phyloP scores from a whole-genome alignment of 192 early-diverging fungal species.

The Linnemannia zychae region DNA sequence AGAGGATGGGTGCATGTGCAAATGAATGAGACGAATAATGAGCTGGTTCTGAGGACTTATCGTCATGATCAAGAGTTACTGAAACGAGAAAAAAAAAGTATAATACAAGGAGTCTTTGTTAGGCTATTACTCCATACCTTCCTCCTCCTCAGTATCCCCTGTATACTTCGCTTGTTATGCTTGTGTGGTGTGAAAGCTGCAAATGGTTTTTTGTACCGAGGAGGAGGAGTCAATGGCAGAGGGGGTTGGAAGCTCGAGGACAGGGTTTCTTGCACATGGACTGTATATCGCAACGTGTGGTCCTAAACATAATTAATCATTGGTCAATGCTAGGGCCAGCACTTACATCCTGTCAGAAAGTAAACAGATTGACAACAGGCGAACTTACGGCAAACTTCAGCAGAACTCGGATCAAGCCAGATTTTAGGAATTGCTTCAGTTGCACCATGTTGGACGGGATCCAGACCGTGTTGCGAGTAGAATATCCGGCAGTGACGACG shows the following conservation, averaged over 20 bases:
- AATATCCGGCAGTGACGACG: constrained; percentile 14
- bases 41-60: too few species aligned
- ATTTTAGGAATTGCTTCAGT: constrained; percentile 31
- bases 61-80: too few species aligned
- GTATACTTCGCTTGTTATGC: constrained; percentile 21
- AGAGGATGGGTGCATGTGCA: too few species aligned
- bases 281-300: constrained; percentile 18
- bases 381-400: constrained; percentile 26
- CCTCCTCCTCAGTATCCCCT: constrained; percentile 16
- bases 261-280: constrained; percentile 24
- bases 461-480: constrained; percentile 9
- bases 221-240: constrained; percentile 17
- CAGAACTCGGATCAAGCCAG: constrained; percentile 23
- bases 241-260: constrained; percentile 2
- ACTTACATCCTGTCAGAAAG: neutral
- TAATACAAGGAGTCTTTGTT: neutral
- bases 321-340: constrained; percentile 10
- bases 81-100: neutral
- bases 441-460: constrained; percentile 21
- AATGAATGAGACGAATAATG: too few species aligned
- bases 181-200: constrained; percentile 19
- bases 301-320: constrained; percentile 24
- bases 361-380: neutral
- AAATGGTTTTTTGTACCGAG: constrained; percentile 23
- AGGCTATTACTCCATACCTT: neutral